Evolutionary conservation across 768 basidiomycete species (phyloP).

Genomic region (Naganishia vaughanmartiniae): DNA sequence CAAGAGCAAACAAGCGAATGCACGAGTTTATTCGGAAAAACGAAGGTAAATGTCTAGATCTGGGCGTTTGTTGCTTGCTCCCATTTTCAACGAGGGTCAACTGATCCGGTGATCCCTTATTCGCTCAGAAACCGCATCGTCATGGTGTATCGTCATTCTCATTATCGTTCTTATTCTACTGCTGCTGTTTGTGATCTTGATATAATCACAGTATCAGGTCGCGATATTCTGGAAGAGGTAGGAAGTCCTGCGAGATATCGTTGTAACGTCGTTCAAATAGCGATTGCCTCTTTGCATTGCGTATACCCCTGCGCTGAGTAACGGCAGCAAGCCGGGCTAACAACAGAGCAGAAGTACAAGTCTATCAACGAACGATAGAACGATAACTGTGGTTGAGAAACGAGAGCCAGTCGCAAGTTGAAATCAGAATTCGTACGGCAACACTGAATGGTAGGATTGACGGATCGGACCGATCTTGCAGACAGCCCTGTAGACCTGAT

Average conservation of each 20-base stretch:
- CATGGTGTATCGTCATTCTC: constrained; percentile 83
- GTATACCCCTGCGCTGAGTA: no score
- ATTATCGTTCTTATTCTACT: constrained; percentile 75
- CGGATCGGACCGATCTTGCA: no score
- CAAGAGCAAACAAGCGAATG: constrained; percentile 66
- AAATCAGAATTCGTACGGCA: no score
- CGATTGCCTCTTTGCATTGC: no score
- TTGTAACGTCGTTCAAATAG: not conserved
- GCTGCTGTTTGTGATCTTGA: constrained; percentile 72
- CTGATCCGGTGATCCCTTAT: not conserved
- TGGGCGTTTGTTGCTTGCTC: no score
- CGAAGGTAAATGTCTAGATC: constrained; percentile 62
- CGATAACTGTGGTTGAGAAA: no score
- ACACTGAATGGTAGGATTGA: no score
- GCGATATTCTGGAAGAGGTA: not conserved
- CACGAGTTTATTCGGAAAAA: constrained; percentile 79
- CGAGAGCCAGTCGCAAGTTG: no score
- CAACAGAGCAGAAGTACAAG: no score
- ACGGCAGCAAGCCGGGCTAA: no score
- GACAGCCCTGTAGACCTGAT: no score
- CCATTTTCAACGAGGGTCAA: not conserved
- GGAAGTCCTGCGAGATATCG: not conserved
- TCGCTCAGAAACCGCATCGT: constrained; percentile 72
- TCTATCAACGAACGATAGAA: no score
- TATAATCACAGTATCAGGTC: not conserved